These are phyloP conservation scores for Solanum neorickii DNA, from an alignment of 257 asterid genomes.

Conservation along the genomic window DNA sequence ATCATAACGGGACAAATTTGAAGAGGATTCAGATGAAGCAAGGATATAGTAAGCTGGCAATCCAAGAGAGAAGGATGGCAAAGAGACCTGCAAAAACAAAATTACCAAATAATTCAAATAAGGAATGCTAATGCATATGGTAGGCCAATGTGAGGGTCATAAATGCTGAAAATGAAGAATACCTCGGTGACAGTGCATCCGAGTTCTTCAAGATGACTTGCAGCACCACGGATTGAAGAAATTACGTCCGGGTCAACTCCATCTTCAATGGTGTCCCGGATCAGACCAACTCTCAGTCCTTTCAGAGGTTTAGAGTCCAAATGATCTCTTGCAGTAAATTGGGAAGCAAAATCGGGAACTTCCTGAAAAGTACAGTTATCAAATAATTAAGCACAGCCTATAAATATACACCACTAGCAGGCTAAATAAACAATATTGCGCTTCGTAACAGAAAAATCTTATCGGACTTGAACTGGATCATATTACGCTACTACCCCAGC, in stretches of 20 bases:
- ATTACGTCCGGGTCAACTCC: slow-evolving; percentile 78
- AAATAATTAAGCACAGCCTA: background rate
- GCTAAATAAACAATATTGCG: background rate
- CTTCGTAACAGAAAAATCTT: background rate
- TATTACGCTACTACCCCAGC: background rate
- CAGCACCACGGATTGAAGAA: slow-evolving; percentile 58
- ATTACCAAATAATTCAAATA: slow-evolving; percentile 2
- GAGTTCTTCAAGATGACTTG: slow-evolving; percentile 77
- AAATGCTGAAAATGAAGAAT: background rate
- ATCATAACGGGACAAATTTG: slow-evolving; percentile 95
- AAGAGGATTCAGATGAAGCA: slow-evolving; percentile 92
- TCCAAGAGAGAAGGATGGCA: slow-evolving; percentile 94
- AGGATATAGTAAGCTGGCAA: slow-evolving; percentile 94
- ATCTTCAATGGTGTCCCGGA: slow-evolving; percentile 72
- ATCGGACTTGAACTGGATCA: background rate
- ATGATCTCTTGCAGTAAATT: slow-evolving; percentile 37
- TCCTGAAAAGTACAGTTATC: slow-evolving; percentile 41
- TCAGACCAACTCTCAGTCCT: slow-evolving; percentile 85
- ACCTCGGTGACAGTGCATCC: slow-evolving; percentile 83
- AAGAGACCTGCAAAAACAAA: slow-evolving; percentile 47
- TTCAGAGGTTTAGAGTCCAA: slow-evolving; percentile 68
- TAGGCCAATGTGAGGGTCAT: background rate
- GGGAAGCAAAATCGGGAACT: slow-evolving; percentile 60
- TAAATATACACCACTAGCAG: background rate
- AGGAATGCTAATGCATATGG: background rate